Evolutionary conservation across 2,329 filamentous ascomycete species (phyloP), one percentile per base, ranked within the genome.

Genomic region (Alternaria metachromatica): DNA sequence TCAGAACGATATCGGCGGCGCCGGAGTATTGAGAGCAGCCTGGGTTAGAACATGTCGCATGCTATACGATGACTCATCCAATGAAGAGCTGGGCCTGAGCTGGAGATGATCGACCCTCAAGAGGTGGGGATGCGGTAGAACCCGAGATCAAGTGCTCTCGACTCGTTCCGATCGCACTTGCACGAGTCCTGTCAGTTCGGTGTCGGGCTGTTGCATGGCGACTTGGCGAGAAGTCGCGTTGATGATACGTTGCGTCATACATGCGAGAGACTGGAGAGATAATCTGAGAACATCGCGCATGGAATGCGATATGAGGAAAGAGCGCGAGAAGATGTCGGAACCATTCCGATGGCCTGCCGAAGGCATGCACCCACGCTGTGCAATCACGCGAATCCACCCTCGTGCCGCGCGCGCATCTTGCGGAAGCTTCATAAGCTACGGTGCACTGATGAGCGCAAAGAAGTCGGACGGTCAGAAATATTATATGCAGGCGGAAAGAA

Each of bases 1-100:
- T 44, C 45, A 50, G 44, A 50, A 62, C 61, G 33, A 66, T 48
- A 15, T 64, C 65, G 65, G 67, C 56, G 15, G n/a, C 50, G 51
- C 65, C 66, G 63, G 43, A 58, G 26, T 60, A 41, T 61, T 53
- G 56, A 60, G n/a, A 50, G 9, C 20, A 21, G 23, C 15, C 45
- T 43, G 23, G 18, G 13, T 23, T n/a, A 12, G 37, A n/a, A 41
- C 20, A 28, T 49, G 26, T 20, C 28, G 26, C 49, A 37, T 23
- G 9, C 28, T 37, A 13, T n/a, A 37, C 15, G 21, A 51, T 21
- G n/a, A 41, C 28, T 41, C 21, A 25, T 48, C 28, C 50, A 43
- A 46, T 30, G 2, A 25, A 44, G 33, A 37, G 26, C 8, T 45
- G 11, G 33, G 28, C 12, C 6, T 13, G 33, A 26, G 25, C 13